Conservation (phyloP, 2,329 filamentous ascomycete species). For the Fusarium sulawesiense region DNA sequence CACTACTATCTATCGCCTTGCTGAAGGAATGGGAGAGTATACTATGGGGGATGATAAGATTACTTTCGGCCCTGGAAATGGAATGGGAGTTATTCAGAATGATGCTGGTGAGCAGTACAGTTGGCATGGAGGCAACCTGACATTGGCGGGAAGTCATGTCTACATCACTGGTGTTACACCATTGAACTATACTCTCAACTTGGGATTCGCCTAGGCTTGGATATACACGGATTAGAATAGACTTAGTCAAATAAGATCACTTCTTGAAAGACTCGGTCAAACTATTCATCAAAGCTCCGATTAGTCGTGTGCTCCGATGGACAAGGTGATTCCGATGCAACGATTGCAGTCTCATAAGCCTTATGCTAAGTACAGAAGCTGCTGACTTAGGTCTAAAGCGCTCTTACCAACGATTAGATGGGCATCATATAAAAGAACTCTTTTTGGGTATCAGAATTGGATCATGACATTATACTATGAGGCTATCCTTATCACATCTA, state of each 20-base stretch:
- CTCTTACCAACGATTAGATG: neutral
- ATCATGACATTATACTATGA: slow-evolving; percentile 8
- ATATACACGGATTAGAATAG: too few species aligned
- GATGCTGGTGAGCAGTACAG: slow-evolving; percentile 25
- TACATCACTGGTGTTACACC: slow-evolving; percentile 19
- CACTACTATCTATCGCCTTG: slow-evolving; percentile 2
- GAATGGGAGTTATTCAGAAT: neutral
- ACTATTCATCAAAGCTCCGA: too few species aligned
- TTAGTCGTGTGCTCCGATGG: too few species aligned
- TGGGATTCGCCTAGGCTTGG: neutral
- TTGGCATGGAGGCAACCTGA: slow-evolving; percentile 17
- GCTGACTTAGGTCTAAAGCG: too few species aligned
- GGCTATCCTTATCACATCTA: slow-evolving; percentile 1
- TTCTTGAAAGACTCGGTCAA: neutral
- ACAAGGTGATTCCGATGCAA: neutral
- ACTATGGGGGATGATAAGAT: neutral
- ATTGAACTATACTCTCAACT: slow-evolving; percentile 20
- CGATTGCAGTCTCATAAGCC: neutral
- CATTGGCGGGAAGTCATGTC: slow-evolving; percentile 4
- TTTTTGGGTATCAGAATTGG: neutral
- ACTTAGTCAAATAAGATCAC: neutral
- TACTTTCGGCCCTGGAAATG: slow-evolving; percentile 10
- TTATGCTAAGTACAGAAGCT: neutral
- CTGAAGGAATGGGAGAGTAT: slow-evolving; percentile 13
- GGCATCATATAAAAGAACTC: neutral